Conservation (phyloP, 1,284 basidiomycete genomes). For the Lignosus rhinocerotis region DNA sequence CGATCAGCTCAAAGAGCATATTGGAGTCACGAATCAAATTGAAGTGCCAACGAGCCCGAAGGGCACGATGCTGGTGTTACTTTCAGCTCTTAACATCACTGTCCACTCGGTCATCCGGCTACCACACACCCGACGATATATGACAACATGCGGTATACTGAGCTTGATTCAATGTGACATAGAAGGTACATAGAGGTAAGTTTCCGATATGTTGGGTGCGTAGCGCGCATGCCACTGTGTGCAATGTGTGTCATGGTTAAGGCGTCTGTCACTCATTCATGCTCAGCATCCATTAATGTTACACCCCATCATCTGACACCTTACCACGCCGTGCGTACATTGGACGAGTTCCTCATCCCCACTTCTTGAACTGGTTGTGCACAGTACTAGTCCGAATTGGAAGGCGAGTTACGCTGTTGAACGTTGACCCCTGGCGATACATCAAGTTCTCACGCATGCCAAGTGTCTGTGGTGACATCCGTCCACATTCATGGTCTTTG, state of each 20-base stretch:
- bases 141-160: background rate
- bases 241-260: no score
- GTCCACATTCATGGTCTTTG: background rate
- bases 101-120: no score
- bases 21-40: no score
- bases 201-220: background rate
- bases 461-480: background rate
- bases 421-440: background rate
- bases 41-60: no score
- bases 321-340: background rate
- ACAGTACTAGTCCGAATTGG: background rate
- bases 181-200: background rate
- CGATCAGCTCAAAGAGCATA: no score
- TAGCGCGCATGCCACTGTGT: no score
- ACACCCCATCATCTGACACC: background rate
- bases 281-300: background rate
- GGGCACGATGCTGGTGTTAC: no score
- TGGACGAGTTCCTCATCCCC: background rate
- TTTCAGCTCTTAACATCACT: no score
- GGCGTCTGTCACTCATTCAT: background rate
- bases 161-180: background rate
- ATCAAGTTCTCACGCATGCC: background rate
- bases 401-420: background rate
- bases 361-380: background rate
- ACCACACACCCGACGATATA: background rate